phyloP scores from a whole-genome alignment of 495 filamentous ascomycete species.

The Aspergillus bertholletiae region DNA sequence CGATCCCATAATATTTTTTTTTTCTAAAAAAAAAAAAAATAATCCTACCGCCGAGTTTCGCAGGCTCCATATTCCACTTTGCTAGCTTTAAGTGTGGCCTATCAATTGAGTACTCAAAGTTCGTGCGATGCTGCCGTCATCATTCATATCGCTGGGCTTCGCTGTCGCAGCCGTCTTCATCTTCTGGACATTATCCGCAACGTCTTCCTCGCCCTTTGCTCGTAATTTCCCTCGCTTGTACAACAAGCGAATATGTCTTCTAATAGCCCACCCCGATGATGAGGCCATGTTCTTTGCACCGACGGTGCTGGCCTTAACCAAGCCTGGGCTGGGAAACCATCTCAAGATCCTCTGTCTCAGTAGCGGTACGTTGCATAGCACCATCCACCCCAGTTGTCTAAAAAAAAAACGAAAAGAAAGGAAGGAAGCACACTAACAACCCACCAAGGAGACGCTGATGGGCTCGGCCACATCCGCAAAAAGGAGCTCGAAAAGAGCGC shows the following conservation, averaged over 20 bases:
- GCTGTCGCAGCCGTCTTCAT: slow-evolving; percentile 32
- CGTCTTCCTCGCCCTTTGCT: slow-evolving; percentile 58
- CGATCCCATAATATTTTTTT: slow-evolving; percentile 8
- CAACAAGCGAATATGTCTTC: slow-evolving; percentile 78
- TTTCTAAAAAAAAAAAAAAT: too few relatives aligned
- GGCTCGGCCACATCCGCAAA: slow-evolving; percentile 76
- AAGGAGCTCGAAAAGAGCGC: slow-evolving; percentile 79
- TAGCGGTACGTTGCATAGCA: slow-evolving; percentile 53
- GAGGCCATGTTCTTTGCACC: slow-evolving; percentile 99
- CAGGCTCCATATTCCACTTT: neutral
- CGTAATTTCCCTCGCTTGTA: slow-evolving; percentile 65
- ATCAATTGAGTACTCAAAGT: neutral
- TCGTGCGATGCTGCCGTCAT: slow-evolving; percentile 13
- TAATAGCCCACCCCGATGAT: slow-evolving; percentile 97
- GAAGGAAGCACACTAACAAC: slow-evolving; percentile 1
- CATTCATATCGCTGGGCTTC: slow-evolving; percentile 23
- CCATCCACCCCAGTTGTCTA: too few relatives aligned
- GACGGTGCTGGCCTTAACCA: slow-evolving; percentile 74
- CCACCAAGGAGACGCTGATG: slow-evolving; percentile 71
- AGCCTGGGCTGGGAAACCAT: slow-evolving; percentile 73
- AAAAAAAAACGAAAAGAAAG: too few relatives aligned
- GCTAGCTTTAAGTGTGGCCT: neutral
- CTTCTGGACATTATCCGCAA: slow-evolving; percentile 49
- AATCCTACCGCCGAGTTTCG: neutral
- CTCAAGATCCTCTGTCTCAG: slow-evolving; percentile 92